Evolutionary conservation across 352 stramenopile species (phyloP), one percentile per base, ranked within the genome.

Genomic region (Globisporangium apiculatum): DNA sequence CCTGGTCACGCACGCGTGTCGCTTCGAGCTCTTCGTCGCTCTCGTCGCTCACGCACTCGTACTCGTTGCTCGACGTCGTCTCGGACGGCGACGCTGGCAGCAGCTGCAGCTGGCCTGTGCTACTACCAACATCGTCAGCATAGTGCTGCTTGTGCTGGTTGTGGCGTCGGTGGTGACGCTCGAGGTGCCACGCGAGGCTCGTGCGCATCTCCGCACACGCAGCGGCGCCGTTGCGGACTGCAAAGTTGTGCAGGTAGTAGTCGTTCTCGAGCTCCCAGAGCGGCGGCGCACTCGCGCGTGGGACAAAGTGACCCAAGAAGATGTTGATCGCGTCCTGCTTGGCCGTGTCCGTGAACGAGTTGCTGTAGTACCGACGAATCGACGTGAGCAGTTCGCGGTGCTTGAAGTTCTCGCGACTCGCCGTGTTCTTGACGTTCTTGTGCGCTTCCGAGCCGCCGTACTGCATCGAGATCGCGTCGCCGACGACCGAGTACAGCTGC

Each of bases 251-350:
- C 53, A 97, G 60, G 53, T 96, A 97, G 57, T 96, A 97, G 55
- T 97, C 88, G 3, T 81, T 93, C 50, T 94, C 86, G 0, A 93
- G 67, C 18, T 94, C 83, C 76, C 86, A 95, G 9, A 95, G 64
- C 38, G 83, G 82, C 6, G 81, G 76, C 8, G 83, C 73, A 11
- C 69, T 67, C 53, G 83, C 72, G 36, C 67, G 75, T 18, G 89
- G 91, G 8, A 92, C 71, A 59, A 95, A 96, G 42, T 94, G 95
- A 0, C 97, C 97, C 24, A 99, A 73, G 65, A 99, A 99, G 9
- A 99, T 86, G 68, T 99, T 99, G 75, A 99, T 99, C 12, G 96
- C 94, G 74, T 99, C 97, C 76, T 99, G 96, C 71, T 99, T 99
- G 5, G 97, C 79, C 15, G 89, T 95, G 77, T 99, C 97, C 0